Base-by-base conservation (phyloP, 257 asterid species). In the Solanum chaucha region DNA sequence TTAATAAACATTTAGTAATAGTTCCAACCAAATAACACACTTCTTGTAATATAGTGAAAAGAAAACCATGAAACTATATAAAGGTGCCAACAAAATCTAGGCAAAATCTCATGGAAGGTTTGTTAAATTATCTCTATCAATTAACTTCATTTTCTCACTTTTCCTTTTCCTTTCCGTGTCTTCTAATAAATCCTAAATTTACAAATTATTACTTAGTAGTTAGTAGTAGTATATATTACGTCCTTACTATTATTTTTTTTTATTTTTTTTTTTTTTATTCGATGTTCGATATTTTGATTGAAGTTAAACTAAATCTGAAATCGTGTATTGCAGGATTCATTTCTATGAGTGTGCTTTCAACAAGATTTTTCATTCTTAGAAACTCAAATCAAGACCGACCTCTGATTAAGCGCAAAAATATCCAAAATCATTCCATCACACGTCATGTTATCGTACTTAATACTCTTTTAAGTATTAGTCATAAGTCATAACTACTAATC, bases 91-190 rank as follows among this genome's bases (percentile, higher is more conserved):
- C 67, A 44, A 10, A 78, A 40, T 77, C 61, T n/a, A 40, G 59
- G 6, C 14, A 77, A 77, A 67, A 46, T 80, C 84, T 26, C 10
- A 80, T 44, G 67, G 84, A 80, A 46, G 9, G 65, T 3, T 80
- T 26, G 68, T 48, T 10, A 48, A 28, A 48, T 17, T 81, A 17
- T 30, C 40, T 1, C 68, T 19, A 9, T 48, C 68, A 81, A 81
- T 3, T 28, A 81, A 46, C 40, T 81, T 81, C 30, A 19, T 81
- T 30, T 48, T 48, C 2, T 48, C 2, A 80, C 84, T 80, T 78
- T 80, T 55, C 20, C 85, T 81, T 78, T 80, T 58, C 20, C 19
- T 38, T 81, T 80, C 32, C 85, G 64, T 28, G 85, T 81, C 68
- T 81, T 81, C 68, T 30, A 81, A 81, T 81, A 10, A 81, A 81